Percentiles rank a stretch among this genome's conserved stretches.
phyloP scores from a whole-genome alignment of 2,329 filamentous ascomycete genomes.

The Niveomyces coronatus region DNA sequence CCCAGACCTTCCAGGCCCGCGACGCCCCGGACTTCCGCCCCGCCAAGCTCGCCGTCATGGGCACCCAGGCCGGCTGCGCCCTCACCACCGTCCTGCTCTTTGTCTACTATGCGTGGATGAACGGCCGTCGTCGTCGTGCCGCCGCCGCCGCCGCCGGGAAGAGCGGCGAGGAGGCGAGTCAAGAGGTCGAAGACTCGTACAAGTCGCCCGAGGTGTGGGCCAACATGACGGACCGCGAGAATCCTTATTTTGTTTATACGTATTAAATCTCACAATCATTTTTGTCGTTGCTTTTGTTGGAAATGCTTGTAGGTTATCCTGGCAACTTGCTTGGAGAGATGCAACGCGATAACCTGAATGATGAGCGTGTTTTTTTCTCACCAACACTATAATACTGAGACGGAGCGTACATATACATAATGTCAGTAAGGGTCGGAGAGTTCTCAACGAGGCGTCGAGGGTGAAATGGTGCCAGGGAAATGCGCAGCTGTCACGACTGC shows the following conservation, averaged over 20 bases:
- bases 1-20: slow-evolving; percentile 42
- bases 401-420: too few relatives aligned
- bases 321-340: background rate
- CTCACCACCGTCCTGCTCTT: slow-evolving; percentile 33
- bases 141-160: too few relatives aligned
- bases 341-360: background rate
- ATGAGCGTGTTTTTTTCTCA: background rate
- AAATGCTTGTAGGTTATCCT: background rate
- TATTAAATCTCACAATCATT: slow-evolving; percentile 19
- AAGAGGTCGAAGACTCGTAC: slow-evolving; percentile 31
- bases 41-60: slow-evolving; percentile 45
- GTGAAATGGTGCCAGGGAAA: too few relatives aligned
- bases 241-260: slow-evolving; percentile 44
- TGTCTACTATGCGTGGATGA: slow-evolving; percentile 40
- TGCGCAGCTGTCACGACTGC: too few relatives aligned
- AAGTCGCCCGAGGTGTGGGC: slow-evolving; percentile 34
- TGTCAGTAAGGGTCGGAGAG: too few relatives aligned
- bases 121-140: slow-evolving; percentile 32
- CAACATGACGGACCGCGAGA: slow-evolving; percentile 46
- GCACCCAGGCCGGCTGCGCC: slow-evolving; percentile 35
- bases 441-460: too few relatives aligned
- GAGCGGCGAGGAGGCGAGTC: slow-evolving; percentile 21
- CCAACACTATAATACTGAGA: too few relatives aligned
- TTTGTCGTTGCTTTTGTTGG: background rate
- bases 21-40: slow-evolving; percentile 43